phyloP scores from a whole-genome alignment of 768 basidiomycete species.

The Kwoniella pini region DNA sequence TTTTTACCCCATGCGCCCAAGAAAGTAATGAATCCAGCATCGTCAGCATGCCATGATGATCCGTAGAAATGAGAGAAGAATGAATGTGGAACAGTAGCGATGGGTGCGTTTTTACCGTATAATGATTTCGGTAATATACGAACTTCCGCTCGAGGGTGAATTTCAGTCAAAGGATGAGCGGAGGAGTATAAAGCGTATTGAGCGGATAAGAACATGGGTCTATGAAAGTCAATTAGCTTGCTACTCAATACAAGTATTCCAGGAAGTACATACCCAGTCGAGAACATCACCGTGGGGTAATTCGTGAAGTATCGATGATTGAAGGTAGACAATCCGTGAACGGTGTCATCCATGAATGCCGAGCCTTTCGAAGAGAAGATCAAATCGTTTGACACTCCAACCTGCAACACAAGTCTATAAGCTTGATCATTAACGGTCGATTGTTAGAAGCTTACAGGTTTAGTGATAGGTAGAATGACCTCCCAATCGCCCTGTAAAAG shows the following conservation, averaged over 20 bases:
- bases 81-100: slow-evolving; percentile 77
- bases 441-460: slow-evolving; percentile 60
- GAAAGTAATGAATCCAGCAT: slow-evolving; percentile 96
- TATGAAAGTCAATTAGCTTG: slow-evolving; percentile 1
- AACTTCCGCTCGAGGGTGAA: slow-evolving; percentile 67
- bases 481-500: slow-evolving; percentile 71
- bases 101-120: slow-evolving; percentile 94
- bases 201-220: slow-evolving; percentile 96
- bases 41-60: slow-evolving; percentile 97
- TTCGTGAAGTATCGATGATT: slow-evolving; percentile 93
- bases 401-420: slow-evolving; percentile 48
- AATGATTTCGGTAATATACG: slow-evolving; percentile 91
- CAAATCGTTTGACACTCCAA: slow-evolving; percentile 96
- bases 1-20: slow-evolving; percentile 82
- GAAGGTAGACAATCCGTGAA: slow-evolving; percentile 85
- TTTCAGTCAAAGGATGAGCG: slow-evolving; percentile 57
- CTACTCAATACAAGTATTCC: background rate
- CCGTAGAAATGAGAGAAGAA: slow-evolving; percentile 99
- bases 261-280: slow-evolving; percentile 62
- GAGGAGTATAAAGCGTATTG: slow-evolving; percentile 80
- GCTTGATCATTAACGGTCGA: too few species aligned
- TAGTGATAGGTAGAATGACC: slow-evolving; percentile 89
- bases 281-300: slow-evolving; percentile 99
- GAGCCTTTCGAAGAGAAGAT: slow-evolving; percentile 85
- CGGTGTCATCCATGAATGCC: slow-evolving; percentile 88